Conservation (phyloP, 495 filamentous ascomycete genomes). For the Jackrogersella multiformis region DNA sequence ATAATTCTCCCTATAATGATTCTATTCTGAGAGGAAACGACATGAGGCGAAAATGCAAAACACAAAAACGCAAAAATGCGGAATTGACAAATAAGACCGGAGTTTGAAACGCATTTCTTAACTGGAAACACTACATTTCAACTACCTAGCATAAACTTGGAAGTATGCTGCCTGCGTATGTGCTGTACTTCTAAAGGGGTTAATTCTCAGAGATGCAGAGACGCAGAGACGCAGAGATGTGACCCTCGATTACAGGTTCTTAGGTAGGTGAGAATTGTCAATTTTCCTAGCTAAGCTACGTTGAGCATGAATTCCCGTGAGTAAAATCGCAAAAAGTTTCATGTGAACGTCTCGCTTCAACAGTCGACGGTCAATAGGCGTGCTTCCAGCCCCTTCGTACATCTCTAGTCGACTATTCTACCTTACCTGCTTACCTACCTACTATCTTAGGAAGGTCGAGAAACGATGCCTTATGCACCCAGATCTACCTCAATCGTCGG, state of each 20-base stretch:
- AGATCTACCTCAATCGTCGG: constrained; percentile 10
- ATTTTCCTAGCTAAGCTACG: not conserved
- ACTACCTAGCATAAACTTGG: too few relatives aligned
- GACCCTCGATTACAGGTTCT: too few relatives aligned
- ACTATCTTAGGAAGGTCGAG: constrained; percentile 31
- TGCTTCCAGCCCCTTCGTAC: constrained; percentile 17
- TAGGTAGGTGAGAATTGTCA: not conserved
- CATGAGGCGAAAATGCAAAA: too few relatives aligned
- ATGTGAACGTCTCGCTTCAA: constrained; percentile 5
- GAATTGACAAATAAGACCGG: not conserved
- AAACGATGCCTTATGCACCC: not conserved
- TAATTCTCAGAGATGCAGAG: not conserved
- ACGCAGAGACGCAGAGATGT: too few relatives aligned
- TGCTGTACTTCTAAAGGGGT: not conserved
- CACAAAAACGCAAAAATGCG: too few relatives aligned
- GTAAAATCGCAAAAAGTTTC: not conserved
- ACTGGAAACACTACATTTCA: too few relatives aligned
- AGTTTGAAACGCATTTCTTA: too few relatives aligned
- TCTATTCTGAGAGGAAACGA: not conserved
- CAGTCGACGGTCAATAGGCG: not conserved
- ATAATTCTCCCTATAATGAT: not conserved
- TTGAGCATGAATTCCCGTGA: not conserved
- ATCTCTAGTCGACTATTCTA: not conserved
- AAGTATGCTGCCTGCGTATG: too few relatives aligned
- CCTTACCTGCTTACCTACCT: too few relatives aligned